Conservation (phyloP, 2,329 filamentous ascomycete genomes). For the Pseudonectria foliicola region DNA sequence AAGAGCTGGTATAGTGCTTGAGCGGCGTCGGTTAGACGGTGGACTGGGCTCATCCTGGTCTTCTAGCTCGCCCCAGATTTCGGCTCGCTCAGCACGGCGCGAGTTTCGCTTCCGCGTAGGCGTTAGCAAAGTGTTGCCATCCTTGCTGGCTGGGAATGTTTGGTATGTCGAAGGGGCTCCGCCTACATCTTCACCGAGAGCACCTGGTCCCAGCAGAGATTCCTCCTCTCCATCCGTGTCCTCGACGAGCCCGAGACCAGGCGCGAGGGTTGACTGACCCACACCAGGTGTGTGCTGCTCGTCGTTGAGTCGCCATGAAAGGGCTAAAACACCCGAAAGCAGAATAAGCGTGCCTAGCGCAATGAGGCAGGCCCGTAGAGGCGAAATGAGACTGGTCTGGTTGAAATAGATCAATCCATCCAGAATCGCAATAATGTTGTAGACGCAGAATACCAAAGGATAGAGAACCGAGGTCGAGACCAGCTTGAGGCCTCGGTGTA, state of each 20-base stretch:
- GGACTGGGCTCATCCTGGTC: slow-evolving; percentile 53
- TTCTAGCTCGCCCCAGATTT: slow-evolving; percentile 85
- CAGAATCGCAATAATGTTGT: slow-evolving; percentile 97
- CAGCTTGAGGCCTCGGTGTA: slow-evolving; percentile 87
- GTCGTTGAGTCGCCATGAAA: slow-evolving; percentile 89
- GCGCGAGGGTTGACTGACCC: slow-evolving; percentile 64
- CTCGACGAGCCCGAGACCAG: slow-evolving; percentile 75
- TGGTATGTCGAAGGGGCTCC: slow-evolving; percentile 33
- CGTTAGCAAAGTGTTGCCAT: slow-evolving; percentile 31
- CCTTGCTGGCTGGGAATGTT: slow-evolving; percentile 38
- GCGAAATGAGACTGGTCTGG: slow-evolving; percentile 72
- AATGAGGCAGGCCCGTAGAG: slow-evolving; percentile 72
- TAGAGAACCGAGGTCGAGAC: slow-evolving; percentile 95
- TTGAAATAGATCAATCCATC: slow-evolving; percentile 96
- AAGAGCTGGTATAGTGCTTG: slow-evolving; percentile 40
- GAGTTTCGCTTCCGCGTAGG: slow-evolving; percentile 42
- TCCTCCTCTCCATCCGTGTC: slow-evolving; percentile 57
- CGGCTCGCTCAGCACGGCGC: slow-evolving; percentile 60
- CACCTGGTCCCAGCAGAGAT: slow-evolving; percentile 43
- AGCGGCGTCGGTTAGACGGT: slow-evolving; percentile 35
- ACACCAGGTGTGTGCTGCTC: slow-evolving; percentile 57
- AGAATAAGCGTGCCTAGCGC: slow-evolving; percentile 80
- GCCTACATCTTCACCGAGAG: slow-evolving; percentile 35
- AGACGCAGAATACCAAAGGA: slow-evolving; percentile 95
- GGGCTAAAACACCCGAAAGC: slow-evolving; percentile 76